Evolutionary conservation across 305 asterid genomes (phyloP), one percentile per base, ranked within the genome.

Genomic region (Lippia alba): DNA sequence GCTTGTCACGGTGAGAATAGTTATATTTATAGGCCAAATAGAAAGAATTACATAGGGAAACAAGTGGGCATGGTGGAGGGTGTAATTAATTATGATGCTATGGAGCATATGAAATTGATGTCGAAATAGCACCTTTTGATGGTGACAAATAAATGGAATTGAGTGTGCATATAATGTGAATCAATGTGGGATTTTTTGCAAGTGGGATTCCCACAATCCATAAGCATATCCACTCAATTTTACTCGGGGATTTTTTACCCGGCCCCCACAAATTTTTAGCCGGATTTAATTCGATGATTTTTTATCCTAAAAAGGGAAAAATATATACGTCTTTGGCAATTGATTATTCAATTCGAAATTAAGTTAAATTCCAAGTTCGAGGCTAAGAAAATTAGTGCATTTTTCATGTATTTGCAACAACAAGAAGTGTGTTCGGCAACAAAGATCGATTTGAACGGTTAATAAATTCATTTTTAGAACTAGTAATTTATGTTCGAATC

Each of bases 91-190:
- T 24, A 24, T 24, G 30, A 24, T 24, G 30, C 30, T 24, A 24
- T 24, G 30, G 30, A 1, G 30, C 30, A 24, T 53, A 19, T 11
- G 11, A 18, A 16, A 6, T 16, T 53, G 58, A 24, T 17, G 32
- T 8, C 4, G 12, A 16, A 54, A 56, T 56, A 20, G 61, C 61
- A 56, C 61, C 18, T 30, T 44, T 56, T 56, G 62, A 56, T 56
- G 44, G 44, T 56, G 44, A 56, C 62, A 12, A 12, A 20, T 8
- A 55, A 55, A 55, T 55, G 60, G 34, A 10, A 20, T 2, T 55
- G 9, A 19, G 14, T 10, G 19, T 55, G 56, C 5, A 16, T 15
- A 51, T 24, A 24, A 24, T 24, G 30, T 51, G 56, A 16, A 51
- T 44, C 24, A 5, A 15, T 20, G 24, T 51, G 24, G 10, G 56